Base-by-base conservation (phyloP, 2,329 filamentous ascomycete species). In the Rugonectria rugulosa region DNA sequence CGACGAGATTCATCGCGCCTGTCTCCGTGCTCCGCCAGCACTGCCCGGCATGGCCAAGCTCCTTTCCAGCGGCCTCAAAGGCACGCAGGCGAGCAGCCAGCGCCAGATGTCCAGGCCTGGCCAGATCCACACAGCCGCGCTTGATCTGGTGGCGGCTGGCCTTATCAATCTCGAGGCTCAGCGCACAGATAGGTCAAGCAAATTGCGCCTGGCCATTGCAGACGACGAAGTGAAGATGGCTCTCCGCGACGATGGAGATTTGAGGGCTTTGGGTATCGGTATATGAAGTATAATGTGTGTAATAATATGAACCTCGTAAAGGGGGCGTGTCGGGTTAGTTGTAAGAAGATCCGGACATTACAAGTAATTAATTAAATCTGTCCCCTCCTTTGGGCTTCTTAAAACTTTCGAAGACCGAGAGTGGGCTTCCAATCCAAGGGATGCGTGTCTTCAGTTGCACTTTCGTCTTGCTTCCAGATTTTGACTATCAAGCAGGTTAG, bases 391-490 rank as follows among this genome's bases (percentile, higher is more conserved):
- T 32, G 51, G n/a, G 37, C 36, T 34, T 37, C 54, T 70, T 81
- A 91, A 70, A 83, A 95, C 73, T 93, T 95, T 72, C 90, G 85
- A 68, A 89, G 82, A 14, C 87, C 87, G 51, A 96, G 73, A 2
- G 86, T 91, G 19, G 93, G 93, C 69, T 90, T 92, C 95, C 95
- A 99, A 38, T 96, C 88, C 37, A 99, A 75, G 3, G 95, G 95
- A 75, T 98, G 92, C 2, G 90, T 90, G 73, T 98, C 92, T 31
- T 90, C 89, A 1, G 94, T 97, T 15, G 95, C 95, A 48, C 89
- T 85, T 41, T 96, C 91, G 72, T 99, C 95, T 64, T 89, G 90
- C 74, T 93, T 96, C 95, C 95, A 99, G 54, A 99, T 86, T 83
- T 99, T 98, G 73, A 97, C 82, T 87, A 37, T 7, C 47, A 5